A percentile compares a stretch with the other conserved stretches of the same genome.
Conservation (phyloP, 805 yeast genomes). For the Sungouiella thailandica region DNA sequence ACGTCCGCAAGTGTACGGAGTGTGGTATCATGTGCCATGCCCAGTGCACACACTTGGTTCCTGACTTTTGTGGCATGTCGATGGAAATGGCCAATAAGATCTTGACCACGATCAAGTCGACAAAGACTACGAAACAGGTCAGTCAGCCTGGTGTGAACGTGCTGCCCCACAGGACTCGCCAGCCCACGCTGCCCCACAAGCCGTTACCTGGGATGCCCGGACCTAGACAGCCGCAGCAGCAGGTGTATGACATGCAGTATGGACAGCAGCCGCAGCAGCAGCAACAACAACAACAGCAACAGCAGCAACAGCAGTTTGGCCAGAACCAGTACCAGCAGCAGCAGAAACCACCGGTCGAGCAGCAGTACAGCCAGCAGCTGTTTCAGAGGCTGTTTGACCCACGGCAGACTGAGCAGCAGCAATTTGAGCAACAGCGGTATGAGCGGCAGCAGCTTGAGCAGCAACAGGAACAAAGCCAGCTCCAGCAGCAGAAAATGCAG, state of each 20-base stretch:
- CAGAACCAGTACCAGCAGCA: too few species aligned
- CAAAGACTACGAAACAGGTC: constrained; percentile 27
- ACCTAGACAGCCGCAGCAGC: neutral
- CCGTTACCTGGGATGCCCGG: neutral
- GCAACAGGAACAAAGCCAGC: too few species aligned
- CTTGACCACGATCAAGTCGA: constrained; percentile 72
- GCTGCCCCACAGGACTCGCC: neutral
- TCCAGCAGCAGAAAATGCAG: too few species aligned
- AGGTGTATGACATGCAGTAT: neutral
- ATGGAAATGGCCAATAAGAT: constrained; percentile 95
- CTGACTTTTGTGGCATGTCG: constrained; percentile 98
- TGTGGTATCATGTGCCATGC: constrained; percentile 96
- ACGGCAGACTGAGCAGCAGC: neutral
- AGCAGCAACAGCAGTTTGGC: neutral
- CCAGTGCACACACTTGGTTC: constrained; percentile 88
- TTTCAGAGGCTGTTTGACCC: constrained; percentile 3
- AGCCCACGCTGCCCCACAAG: neutral
- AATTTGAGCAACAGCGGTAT: constrained; percentile 1
- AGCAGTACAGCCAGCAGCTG: too few species aligned
- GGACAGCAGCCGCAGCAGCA: constrained; percentile 1
- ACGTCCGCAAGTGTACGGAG: constrained; percentile 85
- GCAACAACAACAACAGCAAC: neutral
- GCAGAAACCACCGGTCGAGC: too few species aligned
- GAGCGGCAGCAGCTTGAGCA: too few species aligned
- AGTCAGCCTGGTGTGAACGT: neutral